Evolutionary conservation across 202 grass and related monocot genomes (phyloP).

Genomic region (Digitaria exilis): DNA sequence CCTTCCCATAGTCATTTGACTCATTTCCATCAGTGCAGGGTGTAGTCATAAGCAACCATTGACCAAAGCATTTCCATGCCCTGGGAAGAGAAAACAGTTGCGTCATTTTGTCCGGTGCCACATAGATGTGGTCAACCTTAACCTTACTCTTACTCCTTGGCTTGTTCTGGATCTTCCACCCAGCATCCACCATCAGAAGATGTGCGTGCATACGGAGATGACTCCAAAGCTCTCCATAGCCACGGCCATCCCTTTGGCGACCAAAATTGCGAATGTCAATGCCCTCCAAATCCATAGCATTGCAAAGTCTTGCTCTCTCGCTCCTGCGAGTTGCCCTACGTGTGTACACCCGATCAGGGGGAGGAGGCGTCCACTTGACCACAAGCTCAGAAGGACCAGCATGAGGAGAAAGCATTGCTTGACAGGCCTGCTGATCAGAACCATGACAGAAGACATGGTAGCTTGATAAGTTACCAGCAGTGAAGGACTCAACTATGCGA

Average conservation of each 20-base stretch:
- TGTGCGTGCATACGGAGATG: constrained; percentile 75
- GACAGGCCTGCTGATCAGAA: constrained; percentile 14
- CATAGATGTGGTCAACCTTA: constrained; percentile 51
- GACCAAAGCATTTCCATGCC: constrained; percentile 82
- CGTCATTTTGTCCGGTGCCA: constrained; percentile 40
- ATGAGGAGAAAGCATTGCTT: constrained; percentile 23
- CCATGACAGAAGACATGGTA: constrained; percentile 46
- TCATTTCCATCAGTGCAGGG: constrained; percentile 38
- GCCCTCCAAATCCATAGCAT: constrained; percentile 36
- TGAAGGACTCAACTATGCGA: constrained; percentile 71
- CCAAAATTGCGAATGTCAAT: constrained; percentile 8
- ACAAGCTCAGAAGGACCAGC: constrained; percentile 5
- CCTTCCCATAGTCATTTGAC: constrained; percentile 49
- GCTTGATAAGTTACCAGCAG: constrained; percentile 63
- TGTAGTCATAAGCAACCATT: constrained; percentile 47
- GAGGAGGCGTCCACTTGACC: constrained; percentile 47
- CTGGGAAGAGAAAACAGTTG: constrained; percentile 61
- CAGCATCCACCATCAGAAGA: constrained; percentile 70
- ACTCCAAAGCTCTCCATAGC: constrained; percentile 48
- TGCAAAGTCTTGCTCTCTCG: constrained; percentile 53
- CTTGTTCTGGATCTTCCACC: constrained; percentile 67
- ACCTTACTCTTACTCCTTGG: constrained; percentile 50
- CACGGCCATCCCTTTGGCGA: background rate
- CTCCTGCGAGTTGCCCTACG: constrained; percentile 33
- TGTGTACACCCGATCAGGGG: constrained; percentile 47